Percentiles rank a stretch among this genome's conserved stretches.
Conservation (phyloP, 1,284 basidiomycete genomes). For the Cutaneotrichosporon dermatis region DNA sequence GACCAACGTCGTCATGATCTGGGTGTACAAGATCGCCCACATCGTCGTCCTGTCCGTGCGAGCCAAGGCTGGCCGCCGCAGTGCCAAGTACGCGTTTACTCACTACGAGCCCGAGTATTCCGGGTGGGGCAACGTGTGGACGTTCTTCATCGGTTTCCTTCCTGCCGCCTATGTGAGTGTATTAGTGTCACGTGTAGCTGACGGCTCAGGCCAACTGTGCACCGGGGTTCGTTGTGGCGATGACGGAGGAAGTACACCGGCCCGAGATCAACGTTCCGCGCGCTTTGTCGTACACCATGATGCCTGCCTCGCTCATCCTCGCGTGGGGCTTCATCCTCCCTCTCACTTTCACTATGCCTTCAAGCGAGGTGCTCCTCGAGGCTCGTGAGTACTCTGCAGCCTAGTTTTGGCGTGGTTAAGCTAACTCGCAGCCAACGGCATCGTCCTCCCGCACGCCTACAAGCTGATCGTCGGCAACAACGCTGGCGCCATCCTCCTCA, state of each 20-base stretch:
- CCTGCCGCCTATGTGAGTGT: constrained; percentile 8
- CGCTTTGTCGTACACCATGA: constrained; percentile 15
- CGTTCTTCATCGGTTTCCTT: constrained; percentile 20
- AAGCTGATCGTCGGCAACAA: constrained; percentile 18
- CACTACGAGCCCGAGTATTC: constrained; percentile 14
- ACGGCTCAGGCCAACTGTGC: constrained; percentile 5
- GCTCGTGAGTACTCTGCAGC: constrained; percentile 9
- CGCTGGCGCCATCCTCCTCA: constrained; percentile 12
- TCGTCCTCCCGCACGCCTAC: constrained; percentile 14
- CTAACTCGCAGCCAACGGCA: constrained; percentile 9
- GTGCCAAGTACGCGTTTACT: constrained; percentile 18
- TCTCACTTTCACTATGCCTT: constrained; percentile 17
- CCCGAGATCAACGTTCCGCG: constrained; percentile 13
- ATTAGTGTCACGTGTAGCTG: neutral
- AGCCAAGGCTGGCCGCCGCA: constrained; percentile 15
- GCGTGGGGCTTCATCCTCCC: constrained; percentile 15
- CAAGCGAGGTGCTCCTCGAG: constrained; percentile 14
- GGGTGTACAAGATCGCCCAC: constrained; percentile 14
- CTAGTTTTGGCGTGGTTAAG: too few species aligned
- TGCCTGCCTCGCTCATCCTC: constrained; percentile 15
- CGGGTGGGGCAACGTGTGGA: constrained; percentile 16
- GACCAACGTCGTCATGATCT: constrained; percentile 10
- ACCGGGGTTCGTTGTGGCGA: constrained; percentile 15
- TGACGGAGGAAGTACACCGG: constrained; percentile 15
- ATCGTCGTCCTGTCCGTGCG: constrained; percentile 11